Conservation (phyloP, 2,329 filamentous ascomycete genomes). For the Sclerotinia minor region DNA sequence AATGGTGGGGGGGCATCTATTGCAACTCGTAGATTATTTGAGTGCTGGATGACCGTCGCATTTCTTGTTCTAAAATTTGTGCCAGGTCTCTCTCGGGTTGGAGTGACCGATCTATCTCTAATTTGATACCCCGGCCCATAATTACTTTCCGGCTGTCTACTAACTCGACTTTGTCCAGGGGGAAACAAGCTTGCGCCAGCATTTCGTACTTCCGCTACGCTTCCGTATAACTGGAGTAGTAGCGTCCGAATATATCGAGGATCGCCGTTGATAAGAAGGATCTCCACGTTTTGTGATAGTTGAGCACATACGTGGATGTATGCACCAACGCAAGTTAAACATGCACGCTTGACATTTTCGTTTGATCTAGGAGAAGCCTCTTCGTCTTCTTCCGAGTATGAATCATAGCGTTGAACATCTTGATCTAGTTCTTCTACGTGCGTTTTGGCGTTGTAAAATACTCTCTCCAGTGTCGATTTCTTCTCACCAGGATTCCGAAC, state of each 20-base stretch:
- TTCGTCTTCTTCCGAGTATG: constrained; percentile 51
- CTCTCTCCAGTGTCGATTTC: constrained; percentile 63
- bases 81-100: constrained; percentile 52
- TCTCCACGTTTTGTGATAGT: constrained; percentile 61
- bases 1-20: constrained; percentile 55
- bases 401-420: constrained; percentile 63
- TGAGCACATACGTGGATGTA: constrained; percentile 66
- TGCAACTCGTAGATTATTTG: constrained; percentile 50
- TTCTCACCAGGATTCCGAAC: constrained; percentile 61
- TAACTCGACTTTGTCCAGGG: constrained; percentile 24
- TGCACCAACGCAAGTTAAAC: constrained; percentile 62
- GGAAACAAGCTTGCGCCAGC: constrained; percentile 37
- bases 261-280: constrained; percentile 64
- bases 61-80: constrained; percentile 41
- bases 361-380: constrained; percentile 54
- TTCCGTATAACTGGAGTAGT: constrained; percentile 64
- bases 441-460: constrained; percentile 67
- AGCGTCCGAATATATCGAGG: constrained; percentile 66
- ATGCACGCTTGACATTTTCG: constrained; percentile 63
- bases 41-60: constrained; percentile 40
- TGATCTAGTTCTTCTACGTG: constrained; percentile 66
- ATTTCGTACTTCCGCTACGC: constrained; percentile 63
- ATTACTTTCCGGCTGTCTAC: constrained; percentile 28
- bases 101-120: constrained; percentile 55
- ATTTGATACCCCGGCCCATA: constrained; percentile 54